These are phyloP conservation scores for Aeminium ludgeri DNA, from an alignment of 495 filamentous ascomycete genomes.

Conservation along the genomic window DNA sequence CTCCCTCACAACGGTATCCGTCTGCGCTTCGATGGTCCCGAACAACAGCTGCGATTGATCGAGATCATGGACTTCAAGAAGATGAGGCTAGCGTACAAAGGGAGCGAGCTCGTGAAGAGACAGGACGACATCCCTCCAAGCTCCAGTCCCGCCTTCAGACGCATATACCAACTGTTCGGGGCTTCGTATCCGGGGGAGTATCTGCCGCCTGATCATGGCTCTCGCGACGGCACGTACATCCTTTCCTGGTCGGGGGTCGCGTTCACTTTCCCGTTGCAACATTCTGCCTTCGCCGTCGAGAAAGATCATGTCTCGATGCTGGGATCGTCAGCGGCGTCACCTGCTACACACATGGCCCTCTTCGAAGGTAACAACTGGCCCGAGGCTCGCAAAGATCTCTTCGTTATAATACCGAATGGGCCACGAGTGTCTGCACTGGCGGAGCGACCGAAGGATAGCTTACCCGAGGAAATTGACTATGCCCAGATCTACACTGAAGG, in stretches of 20 bases:
- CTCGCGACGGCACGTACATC: constrained; percentile 47
- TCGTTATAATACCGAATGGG: constrained; percentile 52
- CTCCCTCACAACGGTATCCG: constrained; percentile 76
- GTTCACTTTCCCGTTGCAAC: constrained; percentile 69
- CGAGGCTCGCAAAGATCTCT: constrained; percentile 56
- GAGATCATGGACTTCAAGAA: constrained; percentile 87
- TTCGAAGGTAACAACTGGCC: constrained; percentile 83
- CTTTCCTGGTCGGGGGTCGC: constrained; percentile 88
- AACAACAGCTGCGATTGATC: constrained; percentile 78
- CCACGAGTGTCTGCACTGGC: constrained; percentile 40
- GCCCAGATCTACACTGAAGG: constrained; percentile 60
- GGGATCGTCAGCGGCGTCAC: constrained; percentile 55
- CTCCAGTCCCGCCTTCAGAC: constrained; percentile 65
- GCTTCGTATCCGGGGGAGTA: constrained; percentile 89
- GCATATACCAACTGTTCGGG: constrained; percentile 81
- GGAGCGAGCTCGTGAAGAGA: constrained; percentile 62
- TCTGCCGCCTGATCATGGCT: constrained; percentile 38
- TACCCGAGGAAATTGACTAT: constrained; percentile 65
- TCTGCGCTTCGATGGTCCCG: constrained; percentile 80
- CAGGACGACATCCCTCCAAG: constrained; percentile 22
- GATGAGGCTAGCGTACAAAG: constrained; percentile 64
- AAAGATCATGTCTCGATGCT: constrained; percentile 78
- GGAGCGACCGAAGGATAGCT: constrained; percentile 44
- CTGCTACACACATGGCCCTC: constrained; percentile 69
- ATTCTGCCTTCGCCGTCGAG: constrained; percentile 58